phyloP scores from a whole-genome alignment of 257 asterid genomes.

The Cruciata laevipes region DNA sequence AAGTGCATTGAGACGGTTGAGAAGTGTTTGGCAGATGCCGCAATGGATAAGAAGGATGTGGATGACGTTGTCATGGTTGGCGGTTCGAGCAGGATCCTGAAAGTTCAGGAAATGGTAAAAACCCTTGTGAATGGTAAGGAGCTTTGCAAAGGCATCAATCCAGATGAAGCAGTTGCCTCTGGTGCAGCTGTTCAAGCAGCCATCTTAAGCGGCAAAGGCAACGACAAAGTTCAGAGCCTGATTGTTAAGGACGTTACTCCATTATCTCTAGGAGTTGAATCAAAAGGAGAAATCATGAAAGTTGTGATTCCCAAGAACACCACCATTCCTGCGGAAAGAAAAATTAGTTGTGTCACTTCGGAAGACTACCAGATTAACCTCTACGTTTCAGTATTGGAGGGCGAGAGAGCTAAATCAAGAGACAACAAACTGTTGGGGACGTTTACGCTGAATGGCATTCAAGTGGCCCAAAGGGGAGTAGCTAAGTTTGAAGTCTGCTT shows the following conservation, averaged over 20 bases:
- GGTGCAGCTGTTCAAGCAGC: slow-evolving; percentile 4
- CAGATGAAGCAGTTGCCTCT: slow-evolving; percentile 5
- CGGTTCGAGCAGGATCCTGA: neutral
- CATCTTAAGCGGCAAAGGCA: neutral
- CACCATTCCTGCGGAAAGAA: neutral
- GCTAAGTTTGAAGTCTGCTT: neutral
- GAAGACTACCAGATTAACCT: no score
- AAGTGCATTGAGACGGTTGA: slow-evolving; percentile 1
- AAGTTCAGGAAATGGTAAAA: neutral
- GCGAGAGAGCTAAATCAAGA: neutral
- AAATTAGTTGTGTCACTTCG: no score
- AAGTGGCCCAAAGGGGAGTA: neutral
- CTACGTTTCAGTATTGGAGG: neutral
- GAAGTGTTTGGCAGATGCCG: neutral
- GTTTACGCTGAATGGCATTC: neutral
- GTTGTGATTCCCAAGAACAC: neutral
- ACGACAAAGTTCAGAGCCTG: neutral
- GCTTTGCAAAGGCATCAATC: neutral
- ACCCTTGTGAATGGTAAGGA: neutral
- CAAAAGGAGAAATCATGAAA: neutral
- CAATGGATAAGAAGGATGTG: neutral
- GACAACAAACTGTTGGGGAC: neutral
- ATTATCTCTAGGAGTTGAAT: neutral
- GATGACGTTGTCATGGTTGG: slow-evolving; percentile 2
- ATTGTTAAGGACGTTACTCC: neutral